phyloP scores from a whole-genome alignment of 345 rosid species.

The Eucalyptus microcorys region DNA sequence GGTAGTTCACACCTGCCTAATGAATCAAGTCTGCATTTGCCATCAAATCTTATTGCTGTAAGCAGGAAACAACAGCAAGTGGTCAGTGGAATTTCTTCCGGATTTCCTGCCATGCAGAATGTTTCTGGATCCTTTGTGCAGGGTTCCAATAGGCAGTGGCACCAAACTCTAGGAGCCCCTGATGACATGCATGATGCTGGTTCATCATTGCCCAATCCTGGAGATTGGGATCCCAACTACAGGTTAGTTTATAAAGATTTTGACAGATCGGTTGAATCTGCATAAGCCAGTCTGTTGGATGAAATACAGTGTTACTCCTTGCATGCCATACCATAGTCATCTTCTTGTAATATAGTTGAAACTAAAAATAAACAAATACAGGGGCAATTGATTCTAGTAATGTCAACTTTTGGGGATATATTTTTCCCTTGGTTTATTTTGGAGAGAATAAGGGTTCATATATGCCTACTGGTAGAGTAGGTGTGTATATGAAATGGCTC shows the following conservation, averaged over 20 bases:
- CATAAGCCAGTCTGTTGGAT: not conserved
- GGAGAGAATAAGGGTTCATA: not conserved
- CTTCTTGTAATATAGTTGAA: not conserved
- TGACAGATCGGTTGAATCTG: not conserved
- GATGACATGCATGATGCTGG: slow-evolving; percentile 41
- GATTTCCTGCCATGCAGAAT: slow-evolving; percentile 36
- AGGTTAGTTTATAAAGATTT: slow-evolving; percentile 30
- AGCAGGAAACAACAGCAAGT: slow-evolving; percentile 56
- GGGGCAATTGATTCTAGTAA: not conserved
- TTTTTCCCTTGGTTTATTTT: not conserved
- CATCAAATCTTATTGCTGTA: slow-evolving; percentile 27
- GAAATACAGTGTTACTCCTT: not conserved
- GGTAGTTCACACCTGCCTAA: slow-evolving; percentile 33
- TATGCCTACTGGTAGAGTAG: not conserved
- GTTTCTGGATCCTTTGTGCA: slow-evolving; percentile 27
- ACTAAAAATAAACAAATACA: not conserved
- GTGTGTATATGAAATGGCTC: not conserved
- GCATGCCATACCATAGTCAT: not conserved
- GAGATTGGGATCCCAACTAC: slow-evolving; percentile 99
- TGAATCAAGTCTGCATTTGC: slow-evolving; percentile 42
- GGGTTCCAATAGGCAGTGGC: slow-evolving; percentile 20
- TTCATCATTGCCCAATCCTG: slow-evolving; percentile 73
- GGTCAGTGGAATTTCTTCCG: slow-evolving; percentile 28
- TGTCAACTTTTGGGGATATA: not conserved
- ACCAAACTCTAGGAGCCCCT: slow-evolving; percentile 27